These are phyloP conservation scores for Ciborinia camelliae DNA, from an alignment of 2,329 filamentous ascomycete species.

Conservation along the genomic window DNA sequence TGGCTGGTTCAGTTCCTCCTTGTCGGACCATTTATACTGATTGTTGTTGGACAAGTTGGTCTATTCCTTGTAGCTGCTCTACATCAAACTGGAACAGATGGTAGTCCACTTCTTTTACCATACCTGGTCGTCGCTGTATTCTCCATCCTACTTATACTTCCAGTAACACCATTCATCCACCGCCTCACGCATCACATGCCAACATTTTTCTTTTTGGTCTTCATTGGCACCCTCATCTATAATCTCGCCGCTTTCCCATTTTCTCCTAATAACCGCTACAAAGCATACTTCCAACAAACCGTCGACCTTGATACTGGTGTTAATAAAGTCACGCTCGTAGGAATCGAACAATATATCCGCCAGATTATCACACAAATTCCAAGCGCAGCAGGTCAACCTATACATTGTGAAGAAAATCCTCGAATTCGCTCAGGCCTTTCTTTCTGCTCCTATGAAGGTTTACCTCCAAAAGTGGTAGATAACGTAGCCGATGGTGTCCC, in stretches of 20 bases:
- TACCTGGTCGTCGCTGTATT: constrained; percentile 68
- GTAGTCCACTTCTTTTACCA: constrained; percentile 66
- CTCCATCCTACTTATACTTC: constrained; percentile 69
- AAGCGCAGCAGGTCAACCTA: constrained; percentile 59
- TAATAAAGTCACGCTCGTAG: constrained; percentile 66
- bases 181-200: constrained; percentile 82
- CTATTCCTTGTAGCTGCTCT: constrained; percentile 69
- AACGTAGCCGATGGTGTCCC: constrained; percentile 42
- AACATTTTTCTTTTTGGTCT: constrained; percentile 68
- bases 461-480: constrained; percentile 61
- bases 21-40: constrained; percentile 71
- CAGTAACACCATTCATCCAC: constrained; percentile 80
- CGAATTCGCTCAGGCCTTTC: constrained; percentile 49
- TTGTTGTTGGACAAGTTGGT: constrained; percentile 72
- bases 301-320: constrained; percentile 72
- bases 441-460: constrained; percentile 69
- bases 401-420: constrained; percentile 49
- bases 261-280: constrained; percentile 72
- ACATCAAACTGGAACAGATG: constrained; percentile 81
- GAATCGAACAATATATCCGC: constrained; percentile 64
- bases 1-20: constrained; percentile 87
- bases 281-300: constrained; percentile 81
- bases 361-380: constrained; percentile 67
- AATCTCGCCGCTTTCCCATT: constrained; percentile 88
- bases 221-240: constrained; percentile 74